phyloP scores from a whole-genome alignment of 345 rosid species.

The Hibiscus tridactylites region DNA sequence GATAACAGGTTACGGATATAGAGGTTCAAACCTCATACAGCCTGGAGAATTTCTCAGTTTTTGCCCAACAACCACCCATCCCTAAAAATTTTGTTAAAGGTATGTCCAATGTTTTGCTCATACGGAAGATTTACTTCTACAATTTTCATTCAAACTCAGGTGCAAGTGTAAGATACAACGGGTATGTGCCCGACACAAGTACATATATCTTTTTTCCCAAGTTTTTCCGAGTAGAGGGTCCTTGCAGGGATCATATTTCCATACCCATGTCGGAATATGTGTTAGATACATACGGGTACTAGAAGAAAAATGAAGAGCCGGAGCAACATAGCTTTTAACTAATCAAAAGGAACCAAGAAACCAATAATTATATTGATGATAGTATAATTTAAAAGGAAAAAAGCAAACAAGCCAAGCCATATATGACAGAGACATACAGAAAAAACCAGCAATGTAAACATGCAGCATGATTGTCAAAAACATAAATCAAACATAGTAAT shows the following conservation, averaged over 20 bases:
- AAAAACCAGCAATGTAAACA: conserved; percentile 13
- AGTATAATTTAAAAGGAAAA: background rate
- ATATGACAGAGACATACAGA: conserved; percentile 3
- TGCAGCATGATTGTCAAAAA: conserved; percentile 11
- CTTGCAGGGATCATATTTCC: no score
- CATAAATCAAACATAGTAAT: conserved; percentile 14
- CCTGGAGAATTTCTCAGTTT: background rate
- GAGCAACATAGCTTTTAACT: background rate
- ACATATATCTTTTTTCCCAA: no score
- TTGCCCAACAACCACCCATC: background rate
- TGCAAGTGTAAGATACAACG: background rate
- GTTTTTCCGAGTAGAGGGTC: no score
- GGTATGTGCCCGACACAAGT: no score
- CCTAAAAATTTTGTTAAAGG: background rate
- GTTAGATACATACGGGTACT: no score
- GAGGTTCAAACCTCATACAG: background rate
- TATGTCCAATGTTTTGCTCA: background rate
- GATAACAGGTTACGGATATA: background rate
- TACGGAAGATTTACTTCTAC: background rate
- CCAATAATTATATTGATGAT: background rate
- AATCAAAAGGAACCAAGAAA: background rate
- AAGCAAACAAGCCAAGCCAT: conserved; percentile 7
- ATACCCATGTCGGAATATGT: no score
- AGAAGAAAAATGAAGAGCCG: background rate
- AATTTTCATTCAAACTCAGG: background rate